Percentiles rank a stretch among this genome's conserved stretches.
phyloP scores from a whole-genome alignment of 1,284 basidiomycete genomes.

The Ustilago cynodontis region DNA sequence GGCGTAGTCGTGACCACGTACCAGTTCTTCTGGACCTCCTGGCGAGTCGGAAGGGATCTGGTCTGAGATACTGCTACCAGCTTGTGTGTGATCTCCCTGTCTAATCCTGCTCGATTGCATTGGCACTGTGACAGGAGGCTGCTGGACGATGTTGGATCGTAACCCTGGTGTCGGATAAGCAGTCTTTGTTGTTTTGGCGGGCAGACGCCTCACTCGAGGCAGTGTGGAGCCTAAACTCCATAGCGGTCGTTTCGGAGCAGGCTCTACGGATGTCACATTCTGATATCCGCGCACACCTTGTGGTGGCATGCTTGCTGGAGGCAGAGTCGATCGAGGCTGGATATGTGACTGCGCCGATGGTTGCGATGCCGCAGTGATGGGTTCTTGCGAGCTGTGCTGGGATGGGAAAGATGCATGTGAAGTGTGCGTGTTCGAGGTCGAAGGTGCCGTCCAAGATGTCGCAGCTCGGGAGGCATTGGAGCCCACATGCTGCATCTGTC shows the following conservation, averaged over 20 bases:
- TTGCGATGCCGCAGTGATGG: neutral
- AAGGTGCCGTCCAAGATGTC: neutral
- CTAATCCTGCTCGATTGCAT: neutral
- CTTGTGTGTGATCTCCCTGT: neutral
- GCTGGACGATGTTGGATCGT: constrained; percentile 23
- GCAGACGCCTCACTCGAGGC: constrained; percentile 18
- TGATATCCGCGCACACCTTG: constrained; percentile 19
- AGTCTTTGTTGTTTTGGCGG: constrained; percentile 15
- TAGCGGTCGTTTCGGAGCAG: constrained; percentile 27
- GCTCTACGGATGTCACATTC: constrained; percentile 22
- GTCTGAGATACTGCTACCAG: neutral
- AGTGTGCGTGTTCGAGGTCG: constrained; percentile 6
- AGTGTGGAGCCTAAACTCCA: constrained; percentile 31
- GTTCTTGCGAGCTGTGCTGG: constrained; percentile 1
- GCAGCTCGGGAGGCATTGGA: constrained; percentile 2
- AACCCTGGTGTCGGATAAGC: constrained; percentile 22
- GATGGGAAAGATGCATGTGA: constrained; percentile 14
- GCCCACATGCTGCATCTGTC: neutral
- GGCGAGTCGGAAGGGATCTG: neutral
- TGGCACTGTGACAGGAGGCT: neutral
- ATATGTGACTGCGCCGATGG: neutral
- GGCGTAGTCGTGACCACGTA: constrained; percentile 24
- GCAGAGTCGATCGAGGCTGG: neutral
- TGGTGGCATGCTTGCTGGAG: neutral
- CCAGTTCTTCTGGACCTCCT: constrained; percentile 1